Evolutionary conservation across 2,329 filamentous ascomycete species (phyloP), one percentile per base, ranked within the genome.

Genomic region (Fusarium goolgardi): DNA sequence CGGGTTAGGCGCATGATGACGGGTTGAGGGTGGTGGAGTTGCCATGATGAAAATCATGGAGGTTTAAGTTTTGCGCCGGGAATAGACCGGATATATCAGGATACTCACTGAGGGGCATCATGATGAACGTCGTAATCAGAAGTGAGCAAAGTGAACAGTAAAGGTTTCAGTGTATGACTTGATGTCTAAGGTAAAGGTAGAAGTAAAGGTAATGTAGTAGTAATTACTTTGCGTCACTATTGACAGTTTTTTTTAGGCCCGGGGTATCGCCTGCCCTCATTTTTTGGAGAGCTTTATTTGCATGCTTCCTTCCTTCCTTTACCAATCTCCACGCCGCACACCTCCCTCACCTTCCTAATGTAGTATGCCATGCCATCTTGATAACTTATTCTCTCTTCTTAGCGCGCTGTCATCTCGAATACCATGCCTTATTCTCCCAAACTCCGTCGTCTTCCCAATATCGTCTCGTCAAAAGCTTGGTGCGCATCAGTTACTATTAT

Each of bases 191-290:
- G 52, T 49, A 47, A 37, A 25, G 32, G 34, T 60, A 44, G 37
- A 25, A 25, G 37, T 60, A 44, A 35, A 46, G 40, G 45, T 50
- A 50, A 40, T 34, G n/a, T 35, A 35, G 16, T 39, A 39, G 35
- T 67, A 54, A 64, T 64, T 70, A 52, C 53, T 58, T 56, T 59
- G 45, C 21, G 62, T 47, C 59, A 59, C 59, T 52, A 44, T 58
- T 34, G 41, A 57, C 40, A 52, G 41, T 70, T 65, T 71, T 65
- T 71, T 56, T 70, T 63, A 70, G 68, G 52, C 53, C 60, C 54
- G 39, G 61, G 71, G 71, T 73, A 73, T 73, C 71, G 71, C 66
- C 71, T 71, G 63, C 70, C 72, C 70, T 71, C 68, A 50, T 63
- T 58, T 51, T 49, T 29, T n/a, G 27, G 66, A 71, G 71, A 67